Evolutionary conservation across 345 rosid genomes (phyloP), one percentile per base, ranked within the genome.

Genomic region (Crucihimalaya himalaica): DNA sequence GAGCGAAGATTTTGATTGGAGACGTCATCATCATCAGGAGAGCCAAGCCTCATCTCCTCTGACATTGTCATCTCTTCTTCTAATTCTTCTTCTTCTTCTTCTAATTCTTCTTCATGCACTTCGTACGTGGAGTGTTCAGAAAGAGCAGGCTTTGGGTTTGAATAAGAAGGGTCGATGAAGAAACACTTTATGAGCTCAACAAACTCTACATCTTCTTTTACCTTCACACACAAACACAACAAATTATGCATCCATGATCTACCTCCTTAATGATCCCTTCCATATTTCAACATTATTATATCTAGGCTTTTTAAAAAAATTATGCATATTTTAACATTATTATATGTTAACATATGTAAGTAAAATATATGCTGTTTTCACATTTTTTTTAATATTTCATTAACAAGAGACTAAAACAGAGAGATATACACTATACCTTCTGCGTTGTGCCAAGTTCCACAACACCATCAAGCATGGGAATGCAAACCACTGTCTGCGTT

Each of bases 381-480:
- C 9, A 6, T 19, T 60, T 60, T 39, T 60, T 5, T 19, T 1
- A 35, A 13, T 7, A 19, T 35, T 5, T 18, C 28, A 58, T 35
- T 6, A 19, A 58, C 20, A 8, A 28, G 16, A 10, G 3, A 53
- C 25, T 20, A 50, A 23, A 45, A 45, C 8, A 52, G 25, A 43
- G 37, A 37, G 54, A 21, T 0, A 21, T 5, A 21, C 15, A 5
- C 29, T 3, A 51, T 58, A 91, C 97, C 97, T 83, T 90, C 8
- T 84, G 88, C 2, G 90, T 86, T 3, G 94, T 76, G 34, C 98
- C 99, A 20, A 96, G 63, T 70, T 96, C 99, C 65, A 96, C 86
- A 3, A 92, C 95, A 2, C 99, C 98, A 71, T 90, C 93, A 10
- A 88, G 86, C 48, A 96, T 79, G 31, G 99, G 98, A 75, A 92